A percentile compares a stretch with the other conserved stretches of the same genome.
These are phyloP conservation scores for Ogataea methanolica DNA, from an alignment of 805 yeast genomes.

Conservation along the genomic window DNA sequence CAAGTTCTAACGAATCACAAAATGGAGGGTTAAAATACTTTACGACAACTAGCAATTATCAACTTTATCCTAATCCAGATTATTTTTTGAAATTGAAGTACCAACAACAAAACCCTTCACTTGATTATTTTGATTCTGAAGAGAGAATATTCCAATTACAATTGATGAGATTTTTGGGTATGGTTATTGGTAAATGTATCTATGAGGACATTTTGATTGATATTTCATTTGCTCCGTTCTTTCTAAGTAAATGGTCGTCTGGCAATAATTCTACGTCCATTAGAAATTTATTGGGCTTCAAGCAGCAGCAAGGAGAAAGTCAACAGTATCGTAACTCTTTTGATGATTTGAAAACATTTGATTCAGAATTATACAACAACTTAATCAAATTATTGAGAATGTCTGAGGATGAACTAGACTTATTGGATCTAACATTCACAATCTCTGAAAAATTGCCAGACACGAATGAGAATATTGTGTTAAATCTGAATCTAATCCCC, in stretches of 20 bases:
- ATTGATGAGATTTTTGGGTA: constrained; percentile 64
- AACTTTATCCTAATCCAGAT: constrained; percentile 70
- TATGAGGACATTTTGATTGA: constrained; percentile 81
- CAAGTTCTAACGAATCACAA: constrained; percentile 17
- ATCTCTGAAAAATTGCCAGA: constrained; percentile 44
- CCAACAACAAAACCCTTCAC: constrained; percentile 19
- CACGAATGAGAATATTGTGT: constrained; percentile 17
- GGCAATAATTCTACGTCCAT: constrained; percentile 24
- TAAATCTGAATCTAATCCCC: constrained; percentile 54
- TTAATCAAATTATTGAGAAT: constrained; percentile 58
- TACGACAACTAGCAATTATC: constrained; percentile 45
- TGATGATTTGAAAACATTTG: constrained; percentile 74
- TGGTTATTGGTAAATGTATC: constrained; percentile 81
- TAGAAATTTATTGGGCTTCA: constrained; percentile 14
- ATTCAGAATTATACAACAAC: constrained; percentile 58
- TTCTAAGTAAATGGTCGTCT: constrained; percentile 58
- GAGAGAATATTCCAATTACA: constrained; percentile 23
- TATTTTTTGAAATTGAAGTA: constrained; percentile 24
- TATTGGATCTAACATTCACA: constrained; percentile 64
- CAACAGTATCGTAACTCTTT: constrained; percentile 52
- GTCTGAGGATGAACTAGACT: constrained; percentile 50
- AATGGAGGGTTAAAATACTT: constrained; percentile 31
- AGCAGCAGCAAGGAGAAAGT: constrained; percentile 7
- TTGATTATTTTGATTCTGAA: constrained; percentile 26
- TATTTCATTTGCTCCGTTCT: constrained; percentile 81